A percentile compares a stretch with the other conserved stretches of the same genome.
Evolutionary conservation across 306 rosid genomes (phyloP).

Genomic region (Vachellia pachyceras): DNA sequence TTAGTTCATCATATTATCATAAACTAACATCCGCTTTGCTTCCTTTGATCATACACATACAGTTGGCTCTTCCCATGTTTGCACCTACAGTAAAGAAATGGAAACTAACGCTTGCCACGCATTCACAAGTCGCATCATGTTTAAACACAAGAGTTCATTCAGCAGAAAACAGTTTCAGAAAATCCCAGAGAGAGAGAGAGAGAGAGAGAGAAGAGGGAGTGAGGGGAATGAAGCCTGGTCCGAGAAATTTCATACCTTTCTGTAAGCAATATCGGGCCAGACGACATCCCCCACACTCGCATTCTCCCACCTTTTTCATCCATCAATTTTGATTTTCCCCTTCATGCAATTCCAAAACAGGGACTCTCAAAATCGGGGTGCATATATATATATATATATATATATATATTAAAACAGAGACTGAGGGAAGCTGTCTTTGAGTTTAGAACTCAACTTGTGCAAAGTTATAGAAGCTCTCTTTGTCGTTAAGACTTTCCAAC

Average conservation of each 20-base stretch:
- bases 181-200: not conserved
- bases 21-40: no score
- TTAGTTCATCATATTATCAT: no score
- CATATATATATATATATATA: no score
- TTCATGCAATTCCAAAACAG: not conserved
- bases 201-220: constrained; percentile 39
- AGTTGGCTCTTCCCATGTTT: not conserved
- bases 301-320: constrained; percentile 38
- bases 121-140: not conserved
- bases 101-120: not conserved
- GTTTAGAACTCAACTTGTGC: constrained; percentile 44
- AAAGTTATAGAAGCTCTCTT: constrained; percentile 47
- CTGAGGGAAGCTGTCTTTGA: constrained; percentile 31
- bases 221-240: constrained; percentile 74
- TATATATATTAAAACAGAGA: constrained; percentile 29
- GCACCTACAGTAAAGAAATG: not conserved
- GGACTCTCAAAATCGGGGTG: not conserved
- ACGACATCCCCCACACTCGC: constrained; percentile 54
- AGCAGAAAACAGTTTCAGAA: not conserved
- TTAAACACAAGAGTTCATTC: not conserved
- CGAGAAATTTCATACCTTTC: constrained; percentile 34
- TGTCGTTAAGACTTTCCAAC: constrained; percentile 60
- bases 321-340: not conserved
- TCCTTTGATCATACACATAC: no score
- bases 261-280: constrained; percentile 44